Evolutionary conservation across 2,329 filamentous ascomycete genomes (phyloP).

Genomic region (Fusarium longipes): DNA sequence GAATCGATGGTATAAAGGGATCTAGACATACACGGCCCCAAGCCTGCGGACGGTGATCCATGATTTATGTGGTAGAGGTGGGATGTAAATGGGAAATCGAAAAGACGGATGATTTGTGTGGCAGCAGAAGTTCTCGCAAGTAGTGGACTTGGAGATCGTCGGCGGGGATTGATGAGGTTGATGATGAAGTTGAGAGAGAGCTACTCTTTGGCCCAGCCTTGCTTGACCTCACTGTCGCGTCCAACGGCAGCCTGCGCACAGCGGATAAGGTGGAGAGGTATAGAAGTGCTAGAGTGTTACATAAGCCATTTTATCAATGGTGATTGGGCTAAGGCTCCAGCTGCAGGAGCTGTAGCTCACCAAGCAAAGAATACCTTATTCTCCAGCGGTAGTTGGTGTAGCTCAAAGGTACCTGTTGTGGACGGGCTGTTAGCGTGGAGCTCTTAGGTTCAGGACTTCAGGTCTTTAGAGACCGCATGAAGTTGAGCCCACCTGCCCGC

Average conservation of each 20-base stretch:
- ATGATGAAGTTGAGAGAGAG: constrained; percentile 29
- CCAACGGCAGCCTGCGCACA: constrained; percentile 51
- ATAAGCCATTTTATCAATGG: constrained; percentile 42
- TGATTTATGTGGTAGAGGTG: constrained; percentile 50
- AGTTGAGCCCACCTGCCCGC: constrained; percentile 19
- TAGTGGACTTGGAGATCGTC: background rate
- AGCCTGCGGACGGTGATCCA: constrained; percentile 79
- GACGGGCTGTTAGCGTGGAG: constrained; percentile 12
- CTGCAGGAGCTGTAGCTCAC: constrained; percentile 34
- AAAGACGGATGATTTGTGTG: background rate
- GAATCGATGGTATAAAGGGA: background rate
- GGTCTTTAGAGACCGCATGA: constrained; percentile 12
- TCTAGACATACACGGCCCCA: constrained; percentile 73
- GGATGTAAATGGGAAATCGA: background rate
- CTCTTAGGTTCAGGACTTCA: constrained; percentile 11
- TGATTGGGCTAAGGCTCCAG: constrained; percentile 48
- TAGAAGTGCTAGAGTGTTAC: constrained; percentile 38
- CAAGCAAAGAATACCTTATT: constrained; percentile 15
- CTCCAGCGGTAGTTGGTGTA: background rate
- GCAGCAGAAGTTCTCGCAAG: background rate
- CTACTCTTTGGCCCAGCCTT: constrained; percentile 28
- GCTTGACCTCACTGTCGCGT: constrained; percentile 49
- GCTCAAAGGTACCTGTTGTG: constrained; percentile 1
- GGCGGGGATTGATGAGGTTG: constrained; percentile 18
- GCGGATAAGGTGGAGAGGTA: constrained; percentile 21